Conservation (phyloP, 176 grass and related monocot species). For the Carex kokanica region DNA sequence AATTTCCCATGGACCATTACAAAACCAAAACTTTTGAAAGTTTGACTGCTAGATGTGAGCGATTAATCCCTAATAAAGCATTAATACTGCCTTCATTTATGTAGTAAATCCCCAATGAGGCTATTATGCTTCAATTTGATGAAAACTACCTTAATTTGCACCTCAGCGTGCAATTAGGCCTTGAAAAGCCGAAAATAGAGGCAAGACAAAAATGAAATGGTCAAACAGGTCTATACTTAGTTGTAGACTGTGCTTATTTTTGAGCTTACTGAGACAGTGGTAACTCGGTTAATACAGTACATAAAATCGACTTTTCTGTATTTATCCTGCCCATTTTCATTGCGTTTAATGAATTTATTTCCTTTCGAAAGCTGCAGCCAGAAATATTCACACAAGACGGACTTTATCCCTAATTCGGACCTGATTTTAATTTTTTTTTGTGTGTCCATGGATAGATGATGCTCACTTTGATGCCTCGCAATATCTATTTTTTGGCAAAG, state of each 20-base stretch:
- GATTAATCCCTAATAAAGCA: neutral
- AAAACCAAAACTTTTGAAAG: neutral
- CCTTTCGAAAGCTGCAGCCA: neutral
- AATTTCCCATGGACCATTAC: neutral
- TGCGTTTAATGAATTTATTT: neutral
- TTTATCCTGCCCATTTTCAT: neutral
- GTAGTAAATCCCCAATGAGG: neutral
- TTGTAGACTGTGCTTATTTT: neutral
- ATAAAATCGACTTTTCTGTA: neutral
- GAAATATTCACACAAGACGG: neutral
- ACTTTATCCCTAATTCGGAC: neutral
- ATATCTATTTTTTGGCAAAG: conserved; percentile 38
- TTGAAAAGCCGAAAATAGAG: neutral
- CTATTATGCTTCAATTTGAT: neutral
- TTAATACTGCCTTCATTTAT: neutral
- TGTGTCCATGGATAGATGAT: conserved; percentile 18
- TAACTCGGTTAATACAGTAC: neutral
- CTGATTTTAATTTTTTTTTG: conserved; percentile 20
- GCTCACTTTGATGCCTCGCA: conserved; percentile 35
- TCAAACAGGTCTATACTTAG: neutral
- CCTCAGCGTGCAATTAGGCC: neutral
- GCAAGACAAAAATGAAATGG: neutral
- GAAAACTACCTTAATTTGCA: neutral
- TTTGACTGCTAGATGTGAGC: neutral
- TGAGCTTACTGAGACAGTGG: neutral